Base-by-base conservation (phyloP, 1,139 yeast species). In the Yamadazyma kanchanaburiensis region DNA sequence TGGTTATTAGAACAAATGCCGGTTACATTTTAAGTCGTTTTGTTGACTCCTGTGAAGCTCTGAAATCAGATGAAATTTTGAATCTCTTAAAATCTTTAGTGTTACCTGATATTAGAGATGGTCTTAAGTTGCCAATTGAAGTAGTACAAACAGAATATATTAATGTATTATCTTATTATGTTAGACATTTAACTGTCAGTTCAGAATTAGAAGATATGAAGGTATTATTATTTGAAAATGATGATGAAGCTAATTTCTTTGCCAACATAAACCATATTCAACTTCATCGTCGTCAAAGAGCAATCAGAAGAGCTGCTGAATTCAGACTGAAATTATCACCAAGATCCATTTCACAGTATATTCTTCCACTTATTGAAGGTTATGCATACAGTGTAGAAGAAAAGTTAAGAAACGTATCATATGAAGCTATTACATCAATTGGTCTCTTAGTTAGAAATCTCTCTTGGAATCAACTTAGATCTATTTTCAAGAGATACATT, bases 241-340 rank as follows among this genome's bases (percentile, higher is more conserved):
- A 87, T 46, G 94, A 82, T 27, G 96, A 87, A 46, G 83, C 88
- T 1, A 80, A 86, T 52, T 88, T 91, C 50, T 91, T 91, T 62
- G 61, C 67, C 35, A 88, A 88, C 48, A 69, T 94, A 25, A 73
- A 73, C 38, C 96, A 91, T 51, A 79, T 91, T 30, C 98, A 94
- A 58, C 51, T 82, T 14, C 89, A 83, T 48, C 77, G 95, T 58
- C 81, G 96, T 46, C 88, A 83, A 52, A 72, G 87, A 46, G 95
- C 96, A 0, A 68, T 91, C 15, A 71, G 77, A 44, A 71, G 85
- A 36, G 60, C 87, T 20, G 48, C 53, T 5, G 64, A 54, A 7
- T 34, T 42, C 23, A 49, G 61, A 31, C 64, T 68, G 16, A 64
- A 64, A 6, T 55, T 89, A 10, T 57, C 71, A 3, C 77, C 76